Evolutionary conservation across 2,329 filamentous ascomycete species (phyloP), one percentile per base, ranked within the genome.

Genomic region (Plenodomus lindquistii): DNA sequence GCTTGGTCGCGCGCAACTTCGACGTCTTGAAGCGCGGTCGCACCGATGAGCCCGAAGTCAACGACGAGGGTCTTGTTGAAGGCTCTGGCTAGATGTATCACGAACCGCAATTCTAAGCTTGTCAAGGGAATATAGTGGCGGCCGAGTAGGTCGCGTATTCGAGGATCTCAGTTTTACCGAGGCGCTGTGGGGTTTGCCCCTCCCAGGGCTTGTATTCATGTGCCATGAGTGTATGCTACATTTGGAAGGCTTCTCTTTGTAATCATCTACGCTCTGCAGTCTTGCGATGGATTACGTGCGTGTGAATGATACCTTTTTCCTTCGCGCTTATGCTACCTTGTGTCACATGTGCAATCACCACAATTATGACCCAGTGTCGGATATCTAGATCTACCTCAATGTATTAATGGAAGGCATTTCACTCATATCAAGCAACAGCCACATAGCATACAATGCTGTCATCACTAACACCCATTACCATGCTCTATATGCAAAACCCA

Each of bases 1-100:
- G 79, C 73, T 79, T 97, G 63, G 73, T 87, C 42, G 91, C 96
- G 77, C 86, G 93, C 96, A 70, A 65, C 60, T 69, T 71, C 41
- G 69, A 72, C 18, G 63, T 72, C 44, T 50, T 72, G 27, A 54
- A 54, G 15, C 63, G 66, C 39, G 50, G 66, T 36, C 60, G 58
- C 40, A 50, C n/a, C 40, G 58, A 66, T 2, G 59, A 59, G 8
- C 37, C 43, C 17, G 62, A 67, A 44, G 43, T 56, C 27, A 61
- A 66, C 44, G 69, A 72, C 10, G 69, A 72, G 56, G 69, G 69
- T 16, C 47, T 71, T 10, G 62, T 72, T 7, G 63, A 70, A 40
- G 59, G 50, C 16, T 62, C 54, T 39, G 48, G 48, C 39, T 66
- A 61, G 40, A 50, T 9, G 16, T n/a, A 31, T 31, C 11, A 7